Conservation (phyloP, 2,329 filamentous ascomycete genomes). For the Dissoconium aciculare region DNA sequence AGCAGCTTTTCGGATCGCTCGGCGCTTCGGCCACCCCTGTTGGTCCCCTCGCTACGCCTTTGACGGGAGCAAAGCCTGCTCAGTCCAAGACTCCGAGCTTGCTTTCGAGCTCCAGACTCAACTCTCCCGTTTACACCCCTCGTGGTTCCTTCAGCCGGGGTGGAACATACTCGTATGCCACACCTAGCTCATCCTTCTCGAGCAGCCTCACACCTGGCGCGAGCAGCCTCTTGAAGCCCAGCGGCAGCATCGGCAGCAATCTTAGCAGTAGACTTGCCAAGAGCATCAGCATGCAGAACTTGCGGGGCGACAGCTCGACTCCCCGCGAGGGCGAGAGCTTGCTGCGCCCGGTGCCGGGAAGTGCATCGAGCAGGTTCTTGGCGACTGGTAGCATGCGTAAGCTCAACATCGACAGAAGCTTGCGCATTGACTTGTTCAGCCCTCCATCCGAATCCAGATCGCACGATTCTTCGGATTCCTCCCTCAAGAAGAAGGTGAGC, state of each 20-base stretch:
- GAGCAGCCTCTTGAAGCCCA: conserved; percentile 46
- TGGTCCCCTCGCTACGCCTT: conserved; percentile 80
- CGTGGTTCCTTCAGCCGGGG: conserved; percentile 54
- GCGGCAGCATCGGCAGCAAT: conserved; percentile 50
- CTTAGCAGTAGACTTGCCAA: conserved; percentile 47
- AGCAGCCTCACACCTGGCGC: conserved; percentile 52
- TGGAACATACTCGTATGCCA: conserved; percentile 75
- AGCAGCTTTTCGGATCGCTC: conserved; percentile 69
- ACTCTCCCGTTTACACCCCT: conserved; percentile 65
- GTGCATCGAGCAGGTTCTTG: conserved; percentile 49
- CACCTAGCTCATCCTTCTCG: conserved; percentile 40
- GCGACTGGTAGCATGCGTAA: conserved; percentile 70
- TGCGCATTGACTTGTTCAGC: conserved; percentile 53
- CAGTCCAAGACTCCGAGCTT: conserved; percentile 19
- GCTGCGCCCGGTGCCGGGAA: conserved; percentile 48
- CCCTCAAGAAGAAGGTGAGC: conserved; percentile 68
- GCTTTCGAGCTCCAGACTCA: conserved; percentile 23
- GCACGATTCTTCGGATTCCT: conserved; percentile 17
- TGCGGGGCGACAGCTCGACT: conserved; percentile 60
- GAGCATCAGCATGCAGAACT: conserved; percentile 75
- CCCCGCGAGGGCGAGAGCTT: conserved; percentile 70
- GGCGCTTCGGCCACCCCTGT: conserved; percentile 53
- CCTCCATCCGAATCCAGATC: conserved; percentile 10
- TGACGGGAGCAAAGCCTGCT: conserved; percentile 46
- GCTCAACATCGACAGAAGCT: conserved; percentile 76